phyloP scores from a whole-genome alignment of 257 asterid species.

The Fraxinus americana region DNA sequence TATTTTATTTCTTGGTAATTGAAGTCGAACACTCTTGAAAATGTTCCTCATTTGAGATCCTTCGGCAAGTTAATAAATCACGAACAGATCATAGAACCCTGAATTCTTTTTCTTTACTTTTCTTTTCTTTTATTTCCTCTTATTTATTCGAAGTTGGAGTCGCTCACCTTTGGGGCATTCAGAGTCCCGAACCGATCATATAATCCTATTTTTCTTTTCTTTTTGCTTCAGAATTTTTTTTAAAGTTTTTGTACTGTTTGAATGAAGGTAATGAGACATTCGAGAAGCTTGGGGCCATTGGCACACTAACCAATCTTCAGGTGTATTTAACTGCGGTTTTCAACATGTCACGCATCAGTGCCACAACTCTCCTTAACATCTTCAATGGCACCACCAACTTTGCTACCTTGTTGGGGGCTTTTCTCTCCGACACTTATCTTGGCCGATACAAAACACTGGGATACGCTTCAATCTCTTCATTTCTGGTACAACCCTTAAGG shows the following conservation, averaged over 20 bases:
- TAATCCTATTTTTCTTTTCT: no score
- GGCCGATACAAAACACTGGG: conserved; percentile 79
- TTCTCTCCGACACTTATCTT: conserved; percentile 58
- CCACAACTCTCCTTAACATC: conserved; percentile 54
- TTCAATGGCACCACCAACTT: conserved; percentile 76
- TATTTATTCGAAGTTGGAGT: no score
- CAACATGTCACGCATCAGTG: conserved; percentile 59
- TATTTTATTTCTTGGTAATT: neutral
- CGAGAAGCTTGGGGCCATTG: conserved; percentile 87
- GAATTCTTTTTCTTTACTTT: no score
- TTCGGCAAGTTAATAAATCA: no score
- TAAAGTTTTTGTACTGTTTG: neutral
- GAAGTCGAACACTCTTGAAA: neutral
- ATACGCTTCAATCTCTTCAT: conserved; percentile 55
- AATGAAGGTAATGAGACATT: conserved; percentile 72
- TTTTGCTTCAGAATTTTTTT: neutral
- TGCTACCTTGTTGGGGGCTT: conserved; percentile 74
- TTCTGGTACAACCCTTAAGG: conserved; percentile 36
- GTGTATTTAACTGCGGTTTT: conserved; percentile 69
- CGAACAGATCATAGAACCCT: no score
- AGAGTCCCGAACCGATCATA: no score
- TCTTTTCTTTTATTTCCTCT: no score
- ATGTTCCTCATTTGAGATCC: no score
- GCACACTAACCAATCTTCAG: conserved; percentile 58
- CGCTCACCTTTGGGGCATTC: no score